Base-by-base conservation (phyloP, 495 filamentous ascomycete genomes). In the Talaromyces liani region DNA sequence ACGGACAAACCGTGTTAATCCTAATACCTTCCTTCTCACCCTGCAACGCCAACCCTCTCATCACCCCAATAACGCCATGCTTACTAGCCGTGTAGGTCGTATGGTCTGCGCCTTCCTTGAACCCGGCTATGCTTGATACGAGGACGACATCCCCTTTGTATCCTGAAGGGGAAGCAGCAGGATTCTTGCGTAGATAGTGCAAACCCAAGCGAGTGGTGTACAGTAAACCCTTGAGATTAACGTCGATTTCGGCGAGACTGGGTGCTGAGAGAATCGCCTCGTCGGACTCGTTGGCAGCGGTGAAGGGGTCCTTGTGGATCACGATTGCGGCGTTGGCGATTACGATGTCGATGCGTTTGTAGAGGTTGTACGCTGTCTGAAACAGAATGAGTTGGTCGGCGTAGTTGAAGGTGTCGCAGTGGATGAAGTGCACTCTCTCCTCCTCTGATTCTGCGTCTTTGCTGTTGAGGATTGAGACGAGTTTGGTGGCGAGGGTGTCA, bases 1-100 rank as follows among this genome's bases (percentile, higher is more conserved):
- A 77, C 4, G 74, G 74, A 68, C 74, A 77, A 58, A 77, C 66
- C 2, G 70, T 72, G 61, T 77, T 77, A 33, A 77, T 67, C n/a
- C 67, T 62, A 36, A 75, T 70, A n/a, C 70, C 68, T 61, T 77
- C 69, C 49, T 66, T 65, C 2, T 60, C 62, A 0, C 68, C 69
- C 18, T 65, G 65, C 14, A 73, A 59, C 47, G 70, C 67, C 49
- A 75, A 60, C 8, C 72, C 71, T 51, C 74, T 67, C 72, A 77
- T 71, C 27, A 77, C 60, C 6, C 74, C 74, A 27, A 77, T 47
- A 3, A 74, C 71, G 3, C 74, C 74, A 66, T 75, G 72, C 61
- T 77, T 77, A 62, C 70, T 72, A 9, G 74, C 74, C 7, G 72
- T 71, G 62, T 77, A 75, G 18, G 67, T 65, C 6, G 64, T 65